Conservation (phyloP, 2,329 filamentous ascomycete genomes). For the Dryadomyces quercivorus region DNA sequence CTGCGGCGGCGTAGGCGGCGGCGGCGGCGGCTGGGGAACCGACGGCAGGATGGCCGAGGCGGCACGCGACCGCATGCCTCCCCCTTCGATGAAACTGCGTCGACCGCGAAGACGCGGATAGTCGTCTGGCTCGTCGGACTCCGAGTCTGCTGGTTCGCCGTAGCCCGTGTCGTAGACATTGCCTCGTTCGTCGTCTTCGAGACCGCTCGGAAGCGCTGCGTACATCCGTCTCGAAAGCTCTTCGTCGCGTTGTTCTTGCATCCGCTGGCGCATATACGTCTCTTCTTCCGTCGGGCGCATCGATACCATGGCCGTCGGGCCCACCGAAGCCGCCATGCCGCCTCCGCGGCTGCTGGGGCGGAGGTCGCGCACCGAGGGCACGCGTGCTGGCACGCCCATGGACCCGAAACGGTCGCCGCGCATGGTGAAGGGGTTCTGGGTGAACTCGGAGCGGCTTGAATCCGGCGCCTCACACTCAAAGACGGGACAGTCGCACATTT, state of each 20-base stretch:
- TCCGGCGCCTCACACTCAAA: conserved; percentile 53
- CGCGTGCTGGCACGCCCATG: not conserved
- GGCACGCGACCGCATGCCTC: conserved; percentile 33
- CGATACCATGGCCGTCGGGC: conserved; percentile 13
- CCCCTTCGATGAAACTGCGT: conserved; percentile 47
- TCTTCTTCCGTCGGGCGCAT: conserved; percentile 34
- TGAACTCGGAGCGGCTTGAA: conserved; percentile 40
- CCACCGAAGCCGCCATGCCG: conserved; percentile 4
- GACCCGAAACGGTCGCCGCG: conserved; percentile 21
- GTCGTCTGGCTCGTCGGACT: conserved; percentile 22
- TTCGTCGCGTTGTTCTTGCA: conserved; percentile 30
- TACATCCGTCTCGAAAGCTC: conserved; percentile 25
- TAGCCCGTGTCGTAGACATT: conserved; percentile 16
- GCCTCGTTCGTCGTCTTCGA: conserved; percentile 22
- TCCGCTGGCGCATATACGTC: conserved; percentile 28
- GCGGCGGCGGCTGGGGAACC: conserved; percentile 15
- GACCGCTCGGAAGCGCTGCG: conserved; percentile 20
- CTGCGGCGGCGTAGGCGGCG: conserved; percentile 14
- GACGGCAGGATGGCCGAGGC: conserved; percentile 24
- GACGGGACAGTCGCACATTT: conserved; percentile 70
- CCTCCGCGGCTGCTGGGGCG: conserved; percentile 9
- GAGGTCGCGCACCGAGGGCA: conserved; percentile 19
- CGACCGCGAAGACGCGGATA: conserved; percentile 20
- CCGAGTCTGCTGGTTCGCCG: conserved; percentile 11
- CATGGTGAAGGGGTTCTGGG: conserved; percentile 30